phyloP scores from a whole-genome alignment of 2,329 filamentous ascomycete species.

The Trichophyton simii region DNA sequence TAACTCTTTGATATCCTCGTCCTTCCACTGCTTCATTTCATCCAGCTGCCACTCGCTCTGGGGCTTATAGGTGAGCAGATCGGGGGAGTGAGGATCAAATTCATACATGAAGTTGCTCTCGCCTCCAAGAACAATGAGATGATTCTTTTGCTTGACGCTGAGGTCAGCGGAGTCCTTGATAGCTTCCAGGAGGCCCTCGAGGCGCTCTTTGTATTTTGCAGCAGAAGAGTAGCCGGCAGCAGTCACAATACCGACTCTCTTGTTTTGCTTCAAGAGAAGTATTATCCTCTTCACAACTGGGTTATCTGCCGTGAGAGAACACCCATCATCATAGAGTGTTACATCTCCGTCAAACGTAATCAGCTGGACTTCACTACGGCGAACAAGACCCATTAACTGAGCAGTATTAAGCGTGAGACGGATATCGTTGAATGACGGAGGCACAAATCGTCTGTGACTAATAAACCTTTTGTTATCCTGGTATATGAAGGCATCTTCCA shows the following conservation, averaged over 20 bases:
- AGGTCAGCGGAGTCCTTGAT: constrained; percentile 52
- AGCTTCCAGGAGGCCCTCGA: constrained; percentile 76
- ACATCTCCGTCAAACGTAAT: constrained; percentile 97
- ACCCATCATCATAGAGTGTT: constrained; percentile 84
- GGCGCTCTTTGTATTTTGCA: constrained; percentile 69
- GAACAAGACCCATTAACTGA: constrained; percentile 81
- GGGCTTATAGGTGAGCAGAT: constrained; percentile 54
- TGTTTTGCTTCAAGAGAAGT: constrained; percentile 61
- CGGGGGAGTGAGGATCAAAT: constrained; percentile 52
- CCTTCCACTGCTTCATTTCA: constrained; percentile 38
- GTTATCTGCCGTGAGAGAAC: constrained; percentile 61
- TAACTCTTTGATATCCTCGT: constrained; percentile 63
- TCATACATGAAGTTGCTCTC: constrained; percentile 93
- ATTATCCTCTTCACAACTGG: constrained; percentile 59
- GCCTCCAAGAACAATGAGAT: constrained; percentile 83
- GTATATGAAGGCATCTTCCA: constrained; percentile 82
- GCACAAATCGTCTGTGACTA: constrained; percentile 80
- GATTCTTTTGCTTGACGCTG: constrained; percentile 55
- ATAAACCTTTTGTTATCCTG: constrained; percentile 81
- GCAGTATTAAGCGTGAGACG: constrained; percentile 87
- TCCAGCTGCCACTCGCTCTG: constrained; percentile 48
- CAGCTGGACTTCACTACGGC: constrained; percentile 59
- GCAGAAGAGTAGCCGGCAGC: constrained; percentile 89
- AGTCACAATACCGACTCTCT: constrained; percentile 88
- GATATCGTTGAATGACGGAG: constrained; percentile 94